Percentiles rank a stretch among this genome's conserved stretches.
phyloP scores from a whole-genome alignment of 352 stramenopile genomes.

The Phytophthora litchii region DNA sequence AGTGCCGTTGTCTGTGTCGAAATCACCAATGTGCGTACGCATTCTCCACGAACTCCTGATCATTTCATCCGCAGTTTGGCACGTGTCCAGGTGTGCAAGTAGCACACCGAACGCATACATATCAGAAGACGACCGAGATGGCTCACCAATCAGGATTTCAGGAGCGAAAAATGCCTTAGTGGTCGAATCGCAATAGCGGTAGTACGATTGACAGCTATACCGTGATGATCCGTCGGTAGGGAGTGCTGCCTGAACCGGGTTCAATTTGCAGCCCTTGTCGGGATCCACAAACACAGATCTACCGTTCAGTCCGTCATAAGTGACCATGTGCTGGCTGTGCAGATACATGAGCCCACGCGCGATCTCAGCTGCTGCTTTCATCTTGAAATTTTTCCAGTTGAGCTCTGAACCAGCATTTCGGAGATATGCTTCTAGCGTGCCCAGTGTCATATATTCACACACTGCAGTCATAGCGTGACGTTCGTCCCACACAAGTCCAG shows the following conservation, averaged over 20 bases:
- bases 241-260: conserved; percentile 71
- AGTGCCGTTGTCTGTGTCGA: conserved; percentile 33
- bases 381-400: conserved; percentile 82
- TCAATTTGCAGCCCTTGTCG: conserved; percentile 79
- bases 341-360: conserved; percentile 77
- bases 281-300: conserved; percentile 76
- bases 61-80: conserved; percentile 66
- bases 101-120: conserved; percentile 81
- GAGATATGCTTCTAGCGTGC: conserved; percentile 69
- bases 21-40: conserved; percentile 46
- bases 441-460: conserved; percentile 73
- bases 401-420: conserved; percentile 38
- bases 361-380: conserved; percentile 71
- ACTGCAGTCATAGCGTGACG: conserved; percentile 64
- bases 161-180: conserved; percentile 57
- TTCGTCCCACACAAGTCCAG: conserved; percentile 70
- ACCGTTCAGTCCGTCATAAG: conserved; percentile 75
- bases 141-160: conserved; percentile 57
- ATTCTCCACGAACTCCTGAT: conserved; percentile 62
- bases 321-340: conserved; percentile 71
- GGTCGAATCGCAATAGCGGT: conserved; percentile 35
- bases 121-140: conserved; percentile 53
- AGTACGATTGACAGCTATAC: conserved; percentile 37
- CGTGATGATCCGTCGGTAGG: conserved; percentile 43
- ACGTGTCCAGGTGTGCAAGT: conserved; percentile 64